Base-by-base conservation (phyloP, 345 rosid species). In the Brassica juncea region DNA sequence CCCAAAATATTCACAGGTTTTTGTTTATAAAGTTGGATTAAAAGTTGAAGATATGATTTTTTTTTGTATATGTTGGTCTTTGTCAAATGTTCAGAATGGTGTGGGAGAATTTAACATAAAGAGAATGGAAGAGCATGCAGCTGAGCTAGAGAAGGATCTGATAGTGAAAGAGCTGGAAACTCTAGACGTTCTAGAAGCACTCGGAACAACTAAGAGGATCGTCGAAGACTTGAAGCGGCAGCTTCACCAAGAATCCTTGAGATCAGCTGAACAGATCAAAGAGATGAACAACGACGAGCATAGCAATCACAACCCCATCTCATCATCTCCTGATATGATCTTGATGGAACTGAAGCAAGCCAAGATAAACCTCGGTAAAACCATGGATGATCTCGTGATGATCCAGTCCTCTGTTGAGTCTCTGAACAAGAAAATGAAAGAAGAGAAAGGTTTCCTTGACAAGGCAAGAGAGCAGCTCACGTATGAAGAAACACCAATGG, bases 151-250 rank as follows among this genome's bases (percentile, higher is more conserved):
- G 91, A 92, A 94, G 78, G 90, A 94, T 87, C 83, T 94, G 67
- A 94, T 90, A 11, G 94, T 94, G 82, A 94, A 94, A 84, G 99
- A 94, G 83, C 54, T 94, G 19, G 97, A 92, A 70, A 91, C 97
- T 4, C 93, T 94, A 1, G 99, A 94, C 84, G 97, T 94, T 37
- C 85, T 94, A 0, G 98, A 94, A 86, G 99, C 90, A 75, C 90
- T 94, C 1, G 97, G 94, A 62, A 81, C 95, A 0, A 92, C 99
- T 0, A 94, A 94, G 73, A 86, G 87, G 75, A 88, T 91, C 14
- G 99, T 94, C 0, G 97, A 94, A 77, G 97, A 94, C 52, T 73
- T 94, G 35, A 94, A 94, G 88, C 84, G 89, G 64, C 95, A 92
- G 83, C 91, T 92, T 16, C 91, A 91, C 59, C 86, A 88, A 82